A percentile compares a stretch with the other conserved stretches of the same genome.
Conservation (phyloP, 176 grass and related monocot species). For the Puccinellia tenuiflora region DNA sequence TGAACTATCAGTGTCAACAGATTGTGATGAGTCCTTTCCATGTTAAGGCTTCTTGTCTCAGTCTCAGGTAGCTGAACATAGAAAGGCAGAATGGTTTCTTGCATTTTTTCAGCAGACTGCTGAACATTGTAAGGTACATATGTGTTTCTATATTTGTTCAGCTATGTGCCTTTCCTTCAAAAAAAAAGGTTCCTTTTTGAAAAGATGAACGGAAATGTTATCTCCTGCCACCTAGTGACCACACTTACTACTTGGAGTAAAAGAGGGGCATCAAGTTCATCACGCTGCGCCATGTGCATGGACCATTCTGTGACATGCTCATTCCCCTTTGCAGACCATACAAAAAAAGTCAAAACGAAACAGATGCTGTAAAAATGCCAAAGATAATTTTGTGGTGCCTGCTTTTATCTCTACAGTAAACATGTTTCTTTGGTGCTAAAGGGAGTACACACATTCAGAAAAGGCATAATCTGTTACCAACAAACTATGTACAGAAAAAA, state of each 20-base stretch:
- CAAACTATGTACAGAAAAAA: too few relatives aligned
- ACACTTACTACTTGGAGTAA: conserved; percentile 35
- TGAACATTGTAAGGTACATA: neutral
- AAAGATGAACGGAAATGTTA: neutral
- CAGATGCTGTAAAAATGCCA: neutral
- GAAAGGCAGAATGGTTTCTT: neutral
- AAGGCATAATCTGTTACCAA: too few relatives aligned
- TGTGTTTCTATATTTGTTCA: neutral
- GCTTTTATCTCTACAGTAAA: neutral
- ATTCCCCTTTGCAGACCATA: neutral
- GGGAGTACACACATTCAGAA: neutral
- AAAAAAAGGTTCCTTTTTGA: neutral
- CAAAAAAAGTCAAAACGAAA: neutral
- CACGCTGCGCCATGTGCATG: conserved; percentile 1
- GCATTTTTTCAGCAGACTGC: neutral
- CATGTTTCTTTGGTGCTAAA: neutral
- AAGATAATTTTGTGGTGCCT: neutral
- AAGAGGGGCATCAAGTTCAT: conserved; percentile 37
- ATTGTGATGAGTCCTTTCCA: neutral
- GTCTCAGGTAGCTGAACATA: neutral
- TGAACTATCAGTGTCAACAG: neutral
- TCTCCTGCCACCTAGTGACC: conserved; percentile 18
- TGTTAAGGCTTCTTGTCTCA: neutral
- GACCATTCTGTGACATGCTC: neutral
- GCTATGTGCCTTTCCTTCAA: neutral